Percentiles rank a stretch among this genome's conserved stretches.
Evolutionary conservation across 2,329 filamentous ascomycete species (phyloP).

Genomic region (Epichloe elymi): DNA sequence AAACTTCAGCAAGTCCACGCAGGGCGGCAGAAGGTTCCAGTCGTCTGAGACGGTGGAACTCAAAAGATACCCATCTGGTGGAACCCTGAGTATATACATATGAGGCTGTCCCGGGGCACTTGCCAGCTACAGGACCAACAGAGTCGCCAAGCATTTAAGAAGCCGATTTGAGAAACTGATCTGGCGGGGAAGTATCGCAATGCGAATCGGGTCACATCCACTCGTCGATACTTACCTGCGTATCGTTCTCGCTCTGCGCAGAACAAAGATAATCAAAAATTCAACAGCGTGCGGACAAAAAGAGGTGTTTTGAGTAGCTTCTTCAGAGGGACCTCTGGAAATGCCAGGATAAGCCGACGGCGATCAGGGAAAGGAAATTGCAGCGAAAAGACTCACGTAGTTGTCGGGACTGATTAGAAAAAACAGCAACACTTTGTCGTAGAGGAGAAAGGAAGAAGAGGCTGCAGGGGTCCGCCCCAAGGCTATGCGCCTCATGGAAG

Average conservation of each 20-base stretch:
- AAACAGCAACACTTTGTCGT: not conserved
- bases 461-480: slow-evolving; percentile 17
- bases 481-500: slow-evolving; percentile 28
- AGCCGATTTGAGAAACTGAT: not conserved
- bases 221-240: not conserved
- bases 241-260: not conserved
- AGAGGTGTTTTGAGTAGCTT: not conserved
- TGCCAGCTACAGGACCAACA: not conserved
- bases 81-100: not conserved
- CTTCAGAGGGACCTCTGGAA: not conserved
- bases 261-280: not conserved
- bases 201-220: not conserved
- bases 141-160: not conserved
- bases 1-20: not conserved
- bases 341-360: not conserved
- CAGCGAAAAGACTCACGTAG: not conserved
- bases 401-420: not conserved
- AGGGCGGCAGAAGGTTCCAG: not conserved
- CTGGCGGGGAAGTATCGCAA: not conserved
- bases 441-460: slow-evolving; percentile 8
- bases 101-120: not conserved
- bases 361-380: not conserved
- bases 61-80: not conserved
- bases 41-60: not conserved
- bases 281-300: not conserved